Base-by-base conservation (phyloP, 768 basidiomycete genomes). In the Trichaptum fuscoviolaceum region DNA sequence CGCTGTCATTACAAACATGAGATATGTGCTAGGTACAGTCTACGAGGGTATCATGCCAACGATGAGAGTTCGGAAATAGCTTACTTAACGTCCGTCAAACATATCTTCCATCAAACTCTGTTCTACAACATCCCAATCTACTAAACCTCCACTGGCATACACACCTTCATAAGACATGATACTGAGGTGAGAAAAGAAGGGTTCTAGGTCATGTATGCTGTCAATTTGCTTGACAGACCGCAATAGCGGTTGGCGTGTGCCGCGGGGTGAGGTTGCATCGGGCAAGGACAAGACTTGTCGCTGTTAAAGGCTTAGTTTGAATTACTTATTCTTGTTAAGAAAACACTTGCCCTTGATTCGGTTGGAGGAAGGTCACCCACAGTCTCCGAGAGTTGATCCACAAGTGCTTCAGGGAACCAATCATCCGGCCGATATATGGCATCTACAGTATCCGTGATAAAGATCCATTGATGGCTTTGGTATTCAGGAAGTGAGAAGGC, bases 381-480 rank as follows among this genome's bases (percentile, higher is more conserved):
- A 52, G 94, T 85, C 69, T 96, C 95, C 58, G 93, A 88, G 0
- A 99, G 81, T 65, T 90, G 90, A 73, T 99, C 97, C 77, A 98
- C 85, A 81, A 97, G 87, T 1, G 95, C 91, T 70, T 91, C 90
- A 0, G 96, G 92, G 66, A 81, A 80, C 85, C 90, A 94, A 59
- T 88, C 81, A 66, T 95, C 89, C 0, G 95, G 92, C 20, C 87
- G 89, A 77, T 94, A 95, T 35, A 95, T 85, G 0, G 96, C 95
- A 71, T 99, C 97, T 7, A 96, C 93, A 0, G 96, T 99, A 75
- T 99, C 96, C 2, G 95, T 97, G 58, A 98, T 87, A 75, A 99
- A 99, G 72, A 97, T 92, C 96, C 97, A 99, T 80, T 99, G 95
- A 75, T 99, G 92, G 74, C 91, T 93, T 70, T 23, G 58, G 63